phyloP scores from a whole-genome alignment of 2,329 filamentous ascomycete species.

The Pezicula rhizophila region DNA sequence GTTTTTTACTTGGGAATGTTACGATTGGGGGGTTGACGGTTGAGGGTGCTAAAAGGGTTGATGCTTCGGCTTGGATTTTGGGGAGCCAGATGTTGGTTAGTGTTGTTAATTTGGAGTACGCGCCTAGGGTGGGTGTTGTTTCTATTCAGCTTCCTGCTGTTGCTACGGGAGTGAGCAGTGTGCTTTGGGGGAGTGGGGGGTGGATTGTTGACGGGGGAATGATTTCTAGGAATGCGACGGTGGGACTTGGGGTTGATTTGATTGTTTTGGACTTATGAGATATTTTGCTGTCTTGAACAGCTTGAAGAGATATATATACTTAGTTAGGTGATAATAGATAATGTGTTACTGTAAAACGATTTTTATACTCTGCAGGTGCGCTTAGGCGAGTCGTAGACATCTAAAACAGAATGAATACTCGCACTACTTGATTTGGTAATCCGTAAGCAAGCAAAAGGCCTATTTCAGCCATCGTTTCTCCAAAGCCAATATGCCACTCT shows the following conservation, averaged over 20 bases:
- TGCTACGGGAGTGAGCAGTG: background rate
- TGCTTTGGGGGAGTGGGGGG: background rate
- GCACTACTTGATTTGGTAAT: no score
- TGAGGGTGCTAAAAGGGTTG: constrained; percentile 11
- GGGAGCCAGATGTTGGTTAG: constrained; percentile 28
- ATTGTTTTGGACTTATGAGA: background rate
- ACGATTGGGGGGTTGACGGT: constrained; percentile 1
- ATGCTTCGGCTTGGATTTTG: constrained; percentile 34
- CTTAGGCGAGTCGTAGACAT: no score
- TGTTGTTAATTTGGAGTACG: constrained; percentile 30
- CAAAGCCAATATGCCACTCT: no score
- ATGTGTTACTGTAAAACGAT: background rate
- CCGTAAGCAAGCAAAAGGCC: no score
- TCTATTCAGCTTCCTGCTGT: background rate
- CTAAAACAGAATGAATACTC: no score
- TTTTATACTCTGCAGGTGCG: no score
- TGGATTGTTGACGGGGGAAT: background rate
- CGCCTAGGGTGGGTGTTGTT: background rate
- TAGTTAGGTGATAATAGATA: background rate
- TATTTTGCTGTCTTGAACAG: background rate
- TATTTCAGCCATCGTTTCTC: no score
- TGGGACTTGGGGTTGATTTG: background rate
- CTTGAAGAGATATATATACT: background rate
- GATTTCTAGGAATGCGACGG: background rate
- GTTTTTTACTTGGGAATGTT: constrained; percentile 27